Percentiles rank a stretch among this genome's conserved stretches.
Evolutionary conservation across 1,284 basidiomycete genomes (phyloP).

Genomic region (Violaceomyces palustris): DNA sequence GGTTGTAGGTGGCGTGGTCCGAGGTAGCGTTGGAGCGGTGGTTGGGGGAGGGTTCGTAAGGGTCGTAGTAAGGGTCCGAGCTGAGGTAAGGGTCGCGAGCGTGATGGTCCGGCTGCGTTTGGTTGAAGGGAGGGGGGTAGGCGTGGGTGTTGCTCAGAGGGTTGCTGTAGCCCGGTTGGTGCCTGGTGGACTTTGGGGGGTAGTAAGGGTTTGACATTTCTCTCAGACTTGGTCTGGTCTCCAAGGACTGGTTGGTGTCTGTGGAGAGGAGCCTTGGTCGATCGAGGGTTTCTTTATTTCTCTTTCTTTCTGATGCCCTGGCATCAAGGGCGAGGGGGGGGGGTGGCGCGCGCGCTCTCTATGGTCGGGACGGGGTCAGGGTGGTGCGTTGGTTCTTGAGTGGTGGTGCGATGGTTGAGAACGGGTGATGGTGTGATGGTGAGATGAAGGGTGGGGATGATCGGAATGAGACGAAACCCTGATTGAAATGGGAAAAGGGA

Average conservation of each 20-base stretch:
- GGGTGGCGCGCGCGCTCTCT: too few relatives aligned
- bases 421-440: too few relatives aligned
- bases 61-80: constrained; percentile 15
- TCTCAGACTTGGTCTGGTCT: background rate
- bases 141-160: constrained; percentile 4
- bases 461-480: too few relatives aligned
- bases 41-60: constrained; percentile 6
- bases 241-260: background rate
- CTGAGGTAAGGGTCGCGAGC: constrained; percentile 14
- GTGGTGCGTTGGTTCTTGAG: too few relatives aligned
- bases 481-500: too few relatives aligned
- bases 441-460: too few relatives aligned
- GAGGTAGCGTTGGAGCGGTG: background rate
- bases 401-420: too few relatives aligned
- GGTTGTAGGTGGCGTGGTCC: constrained; percentile 1
- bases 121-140: background rate
- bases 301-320: too few relatives aligned
- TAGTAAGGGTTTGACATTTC: constrained; percentile 27
- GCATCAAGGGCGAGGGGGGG: too few relatives aligned
- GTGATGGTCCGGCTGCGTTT: constrained; percentile 3
- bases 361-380: too few relatives aligned
- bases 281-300: too few relatives aligned
- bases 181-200: constrained; percentile 4
- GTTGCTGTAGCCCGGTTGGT: constrained; percentile 10
- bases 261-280: too few relatives aligned